Base-by-base conservation (phyloP, 768 basidiomycete genomes). In the Tubosaeta sp. region DNA sequence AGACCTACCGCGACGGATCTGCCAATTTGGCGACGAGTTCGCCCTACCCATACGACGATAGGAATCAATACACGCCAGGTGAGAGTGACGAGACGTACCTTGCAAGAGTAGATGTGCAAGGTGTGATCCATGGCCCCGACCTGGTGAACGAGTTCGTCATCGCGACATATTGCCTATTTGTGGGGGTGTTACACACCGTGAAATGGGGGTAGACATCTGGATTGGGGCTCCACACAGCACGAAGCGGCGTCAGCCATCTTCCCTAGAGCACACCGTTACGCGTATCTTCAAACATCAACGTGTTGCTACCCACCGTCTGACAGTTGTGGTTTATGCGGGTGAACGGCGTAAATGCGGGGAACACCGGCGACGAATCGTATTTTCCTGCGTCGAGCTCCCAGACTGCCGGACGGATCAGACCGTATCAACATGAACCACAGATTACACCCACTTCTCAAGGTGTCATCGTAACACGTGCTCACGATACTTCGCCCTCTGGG, bases 391-490 rank as follows among this genome's bases (percentile, higher is more conserved):
- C 72, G 44, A 89, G 70, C 57, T 91, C 83, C 91, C 91, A 93
- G 33, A 93, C 91, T 93, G 58, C 25, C 3, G 11, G 29, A 43
- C 17, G 34, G 26, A 46, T 65, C 42, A 67, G 53, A 48, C 27
- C 48, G 26, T 39, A n/a, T 25, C 3, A 38, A 32, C 7, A 16
- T 31, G 35, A 47, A 13, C 32, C 12, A 43, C 13, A 6, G 6
- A 12, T 0, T 29, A 43, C 38, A 76, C 85, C 59, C 61, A 91
- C 91, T 59, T 60, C 88, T 75, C 33, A 93, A 57, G 3, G 77
- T 79, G 69, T 93, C 84, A 57, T 93, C 91, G 58, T 93, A 93
- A 64, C 85, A 84, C 5, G 91, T 93, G 66, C 88, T 91, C 44
- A 92, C 83, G 54, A 93, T 83, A 47, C 80, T 75, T 26, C 86